Conservation (phyloP, 2,329 filamentous ascomycete species). For the Beauveria bassiana region DNA sequence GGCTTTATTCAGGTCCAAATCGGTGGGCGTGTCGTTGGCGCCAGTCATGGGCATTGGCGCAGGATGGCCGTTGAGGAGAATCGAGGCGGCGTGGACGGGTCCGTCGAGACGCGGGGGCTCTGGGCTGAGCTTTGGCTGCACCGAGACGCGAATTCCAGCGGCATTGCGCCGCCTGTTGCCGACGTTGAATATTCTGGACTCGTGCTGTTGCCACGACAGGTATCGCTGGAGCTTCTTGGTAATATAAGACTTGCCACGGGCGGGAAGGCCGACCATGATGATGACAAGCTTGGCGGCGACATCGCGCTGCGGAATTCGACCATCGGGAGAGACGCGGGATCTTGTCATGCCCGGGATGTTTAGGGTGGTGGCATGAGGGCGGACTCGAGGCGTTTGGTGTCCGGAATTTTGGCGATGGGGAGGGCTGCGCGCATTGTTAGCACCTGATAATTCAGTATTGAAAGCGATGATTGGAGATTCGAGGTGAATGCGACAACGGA, state of each 20-base stretch:
- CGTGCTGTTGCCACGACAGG: conserved; percentile 94
- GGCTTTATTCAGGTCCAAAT: conserved; percentile 26
- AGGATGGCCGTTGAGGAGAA: conserved; percentile 47
- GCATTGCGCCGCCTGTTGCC: conserved; percentile 81
- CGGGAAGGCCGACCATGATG: conserved; percentile 94
- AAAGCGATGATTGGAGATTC: background rate
- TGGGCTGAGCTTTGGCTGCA: conserved; percentile 24
- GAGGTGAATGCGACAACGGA: background rate
- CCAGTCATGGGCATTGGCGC: conserved; percentile 25
- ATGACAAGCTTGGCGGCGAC: conserved; percentile 95
- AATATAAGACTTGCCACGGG: conserved; percentile 95
- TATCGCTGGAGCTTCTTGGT: conserved; percentile 97
- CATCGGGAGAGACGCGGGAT: conserved; percentile 91
- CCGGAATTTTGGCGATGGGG: conserved; percentile 68
- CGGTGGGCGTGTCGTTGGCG: conserved; percentile 30
- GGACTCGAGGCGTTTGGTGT: conserved; percentile 66
- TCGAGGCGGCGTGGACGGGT: conserved; percentile 46
- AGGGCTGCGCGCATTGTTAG: conserved; percentile 38
- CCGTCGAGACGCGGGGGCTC: conserved; percentile 34
- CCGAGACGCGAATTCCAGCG: conserved; percentile 46
- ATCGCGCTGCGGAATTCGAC: conserved; percentile 86
- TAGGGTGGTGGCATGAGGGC: conserved; percentile 82
- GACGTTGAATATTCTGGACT: conserved; percentile 94
- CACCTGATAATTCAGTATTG: background rate
- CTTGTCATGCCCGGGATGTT: conserved; percentile 96